Evolutionary conservation across 1,284 basidiomycete species (phyloP).

Genomic region (Phylloporus gajari): DNA sequence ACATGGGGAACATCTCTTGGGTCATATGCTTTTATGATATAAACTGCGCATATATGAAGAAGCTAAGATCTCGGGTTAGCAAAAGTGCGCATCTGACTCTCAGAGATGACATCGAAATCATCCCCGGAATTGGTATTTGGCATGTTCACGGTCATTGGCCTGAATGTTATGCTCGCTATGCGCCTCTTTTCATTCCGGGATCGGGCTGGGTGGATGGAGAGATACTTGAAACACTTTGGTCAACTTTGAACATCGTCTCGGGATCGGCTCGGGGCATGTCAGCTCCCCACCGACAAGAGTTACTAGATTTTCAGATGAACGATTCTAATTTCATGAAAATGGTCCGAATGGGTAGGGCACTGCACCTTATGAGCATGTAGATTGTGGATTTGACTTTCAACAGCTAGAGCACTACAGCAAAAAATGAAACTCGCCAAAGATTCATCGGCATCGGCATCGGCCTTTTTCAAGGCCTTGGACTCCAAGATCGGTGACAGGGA

Average conservation of each 20-base stretch:
- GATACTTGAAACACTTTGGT: too few relatives aligned
- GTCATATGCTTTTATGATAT: slow-evolving; percentile 22
- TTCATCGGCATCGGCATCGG: too few relatives aligned
- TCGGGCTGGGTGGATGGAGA: background rate
- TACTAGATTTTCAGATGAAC: slow-evolving; percentile 25
- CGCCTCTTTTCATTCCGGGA: slow-evolving; percentile 3
- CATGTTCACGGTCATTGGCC: too few relatives aligned
- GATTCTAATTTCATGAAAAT: slow-evolving; percentile 25
- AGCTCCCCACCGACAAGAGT: slow-evolving; percentile 8
- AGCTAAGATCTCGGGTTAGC: slow-evolving; percentile 1
- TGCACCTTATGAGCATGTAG: too few relatives aligned
- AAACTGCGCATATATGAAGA: slow-evolving; percentile 22
- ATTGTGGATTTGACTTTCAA: too few relatives aligned
- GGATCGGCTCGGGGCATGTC: slow-evolving; percentile 12
- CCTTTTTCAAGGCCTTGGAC: too few relatives aligned
- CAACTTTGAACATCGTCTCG: slow-evolving; percentile 10
- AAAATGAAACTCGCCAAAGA: too few relatives aligned
- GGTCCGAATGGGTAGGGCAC: slow-evolving; percentile 8
- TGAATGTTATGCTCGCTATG: background rate
- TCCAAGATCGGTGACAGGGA: too few relatives aligned
- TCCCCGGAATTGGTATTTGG: too few relatives aligned
- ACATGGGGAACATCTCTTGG: background rate
- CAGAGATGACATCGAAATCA: too few relatives aligned
- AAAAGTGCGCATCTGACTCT: too few relatives aligned
- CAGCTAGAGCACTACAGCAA: too few relatives aligned